Conservation (phyloP, 2,329 filamentous ascomycete genomes). For the Penicillium rolfsii region DNA sequence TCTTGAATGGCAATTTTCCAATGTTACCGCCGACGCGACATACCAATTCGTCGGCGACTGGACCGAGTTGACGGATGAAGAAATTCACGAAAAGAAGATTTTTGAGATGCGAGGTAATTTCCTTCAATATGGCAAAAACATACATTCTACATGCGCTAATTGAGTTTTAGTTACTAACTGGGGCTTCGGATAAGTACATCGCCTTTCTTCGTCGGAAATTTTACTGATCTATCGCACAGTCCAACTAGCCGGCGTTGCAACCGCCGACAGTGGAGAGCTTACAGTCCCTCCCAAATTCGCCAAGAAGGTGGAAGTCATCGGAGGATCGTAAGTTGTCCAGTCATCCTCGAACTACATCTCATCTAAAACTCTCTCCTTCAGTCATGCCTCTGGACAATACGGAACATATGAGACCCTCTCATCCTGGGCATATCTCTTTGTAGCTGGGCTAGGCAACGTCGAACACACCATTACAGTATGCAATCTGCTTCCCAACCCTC, state of each 20-base stretch:
- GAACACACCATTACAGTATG: conserved; percentile 59
- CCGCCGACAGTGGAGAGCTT: conserved; percentile 51
- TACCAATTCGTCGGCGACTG: conserved; percentile 57
- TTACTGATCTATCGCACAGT: conserved; percentile 43
- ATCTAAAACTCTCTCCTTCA: conserved; percentile 50
- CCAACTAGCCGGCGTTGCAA: conserved; percentile 58
- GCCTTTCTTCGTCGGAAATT: not conserved
- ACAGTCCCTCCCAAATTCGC: conserved; percentile 46
- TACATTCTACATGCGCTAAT: conserved; percentile 15
- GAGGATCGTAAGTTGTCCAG: conserved; percentile 41
- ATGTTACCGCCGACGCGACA: conserved; percentile 60
- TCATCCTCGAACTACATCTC: conserved; percentile 14
- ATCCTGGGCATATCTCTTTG: conserved; percentile 60
- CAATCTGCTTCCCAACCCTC: too few species aligned
- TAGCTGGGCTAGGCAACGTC: conserved; percentile 60
- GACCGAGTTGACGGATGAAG: conserved; percentile 51
- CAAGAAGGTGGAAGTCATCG: conserved; percentile 50
- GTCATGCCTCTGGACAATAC: conserved; percentile 60
- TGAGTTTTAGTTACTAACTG: conserved; percentile 59
- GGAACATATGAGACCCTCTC: conserved; percentile 62
- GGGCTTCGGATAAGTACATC: conserved; percentile 54
- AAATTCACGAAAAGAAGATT: conserved; percentile 50
- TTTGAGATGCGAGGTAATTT: conserved; percentile 56
- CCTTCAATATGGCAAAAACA: not conserved
- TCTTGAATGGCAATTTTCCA: conserved; percentile 64